A percentile compares a stretch with the other conserved stretches of the same genome.
phyloP scores from a whole-genome alignment of 2,329 filamentous ascomycete genomes.

The Paradendryphiella salina region DNA sequence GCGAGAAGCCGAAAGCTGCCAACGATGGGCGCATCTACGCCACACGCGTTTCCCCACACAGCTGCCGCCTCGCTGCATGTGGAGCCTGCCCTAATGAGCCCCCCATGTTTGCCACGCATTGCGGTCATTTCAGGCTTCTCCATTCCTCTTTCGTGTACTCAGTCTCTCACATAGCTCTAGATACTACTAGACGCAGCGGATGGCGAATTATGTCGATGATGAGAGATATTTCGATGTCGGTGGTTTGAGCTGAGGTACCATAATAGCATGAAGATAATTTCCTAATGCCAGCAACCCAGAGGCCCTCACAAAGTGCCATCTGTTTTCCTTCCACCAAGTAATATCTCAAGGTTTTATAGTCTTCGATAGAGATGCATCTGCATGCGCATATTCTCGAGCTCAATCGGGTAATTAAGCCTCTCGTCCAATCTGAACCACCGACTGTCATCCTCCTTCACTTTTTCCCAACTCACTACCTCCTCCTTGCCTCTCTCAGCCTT shows the following conservation, averaged over 20 bases:
- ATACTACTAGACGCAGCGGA: too few species aligned
- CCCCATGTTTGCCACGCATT: too few species aligned
- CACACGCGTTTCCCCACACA: too few species aligned
- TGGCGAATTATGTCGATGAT: too few species aligned
- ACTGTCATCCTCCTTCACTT: conserved; percentile 74
- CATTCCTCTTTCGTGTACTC: too few species aligned
- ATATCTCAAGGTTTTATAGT: not conserved
- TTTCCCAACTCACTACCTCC: conserved; percentile 63
- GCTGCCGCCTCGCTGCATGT: too few species aligned
- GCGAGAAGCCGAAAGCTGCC: not conserved
- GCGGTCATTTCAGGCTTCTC: too few species aligned
- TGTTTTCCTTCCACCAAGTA: not conserved
- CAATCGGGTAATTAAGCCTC: conserved; percentile 75
- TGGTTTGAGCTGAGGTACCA: not conserved
- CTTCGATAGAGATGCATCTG: conserved; percentile 78
- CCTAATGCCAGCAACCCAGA: not conserved
- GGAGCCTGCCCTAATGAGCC: too few species aligned
- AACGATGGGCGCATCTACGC: not conserved
- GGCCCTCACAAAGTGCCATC: not conserved
- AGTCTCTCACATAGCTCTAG: too few species aligned
- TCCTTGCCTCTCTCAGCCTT: conserved; percentile 17
- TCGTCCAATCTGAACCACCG: conserved; percentile 75
- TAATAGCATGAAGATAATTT: too few species aligned
- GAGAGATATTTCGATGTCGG: not conserved
- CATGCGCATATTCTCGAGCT: conserved; percentile 92